Evolutionary conservation across 257 asterid species (phyloP), one percentile per base, ranked within the genome.

Genomic region (Petunia axillaris): DNA sequence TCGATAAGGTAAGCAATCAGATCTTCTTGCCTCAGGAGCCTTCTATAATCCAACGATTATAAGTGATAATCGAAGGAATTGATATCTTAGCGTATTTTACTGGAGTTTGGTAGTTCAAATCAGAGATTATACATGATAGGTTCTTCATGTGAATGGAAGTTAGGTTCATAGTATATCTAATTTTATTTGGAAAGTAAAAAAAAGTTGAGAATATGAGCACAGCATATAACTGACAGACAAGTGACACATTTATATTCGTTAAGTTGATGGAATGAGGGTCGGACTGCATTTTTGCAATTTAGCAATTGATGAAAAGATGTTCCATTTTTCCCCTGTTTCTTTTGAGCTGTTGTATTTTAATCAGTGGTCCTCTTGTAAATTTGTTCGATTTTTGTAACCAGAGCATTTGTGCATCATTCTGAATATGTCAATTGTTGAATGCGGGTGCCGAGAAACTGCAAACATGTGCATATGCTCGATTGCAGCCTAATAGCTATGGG

Each of bases 91-190:
- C 50, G 78, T 73, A 36, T 73, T 11, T 52, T 48, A 35, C 57
- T 50, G 78, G 60, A 36, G 46, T 73, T 50, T 50, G 78, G 78
- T 9, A 73, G 14, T 73, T 73, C 35, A 41, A 73, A 36, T 16
- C 78, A 11, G 15, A 36, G 46, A 6, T 48, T 35, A 8, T 5
- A 71, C 44, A 46, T 35, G 60, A 48, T 73, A 50, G 36, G 77
- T n/a, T 71, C 46, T 36, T 35, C 46, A 11, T 52, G 35, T 73
- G 63, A 73, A 50, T 11, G 50, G 46, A 48, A 36, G 50, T 48
- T 50, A 4, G 46, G 63, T 73, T 35, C 62, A 50, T 73, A 35
- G 35, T 36, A 36, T 46, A 52, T 50, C 14, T 50, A 52, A 13
- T 52, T 50, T 3, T 5, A 10, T 52, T 52, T 52, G 57, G 3